phyloP scores from a whole-genome alignment of 176 grass and related monocot species.

The Oryza meridionalis region DNA sequence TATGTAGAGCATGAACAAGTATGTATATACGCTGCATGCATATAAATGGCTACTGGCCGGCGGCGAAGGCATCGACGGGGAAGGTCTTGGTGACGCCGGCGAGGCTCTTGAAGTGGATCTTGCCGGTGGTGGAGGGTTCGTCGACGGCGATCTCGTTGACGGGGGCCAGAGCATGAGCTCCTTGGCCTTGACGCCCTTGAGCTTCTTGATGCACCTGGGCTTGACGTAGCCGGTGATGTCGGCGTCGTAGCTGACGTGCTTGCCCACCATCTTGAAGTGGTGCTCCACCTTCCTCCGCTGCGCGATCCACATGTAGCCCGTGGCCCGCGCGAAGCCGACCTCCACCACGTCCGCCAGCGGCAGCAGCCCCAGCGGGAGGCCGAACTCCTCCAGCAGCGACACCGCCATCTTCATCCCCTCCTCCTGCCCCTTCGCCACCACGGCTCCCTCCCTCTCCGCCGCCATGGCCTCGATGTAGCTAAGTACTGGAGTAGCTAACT shows the following conservation, averaged over 20 bases:
- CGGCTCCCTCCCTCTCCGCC: constrained; percentile 49
- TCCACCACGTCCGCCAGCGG: neutral
- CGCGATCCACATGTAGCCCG: constrained; percentile 56
- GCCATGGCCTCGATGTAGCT: constrained; percentile 22
- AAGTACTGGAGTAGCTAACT: too few relatives aligned
- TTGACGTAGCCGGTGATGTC: constrained; percentile 62
- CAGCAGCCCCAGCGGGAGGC: neutral
- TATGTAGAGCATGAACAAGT: too few relatives aligned
- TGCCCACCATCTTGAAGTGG: constrained; percentile 64
- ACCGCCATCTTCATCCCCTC: constrained; percentile 44
- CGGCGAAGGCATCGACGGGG: constrained; percentile 70
- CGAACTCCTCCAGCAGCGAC: neutral
- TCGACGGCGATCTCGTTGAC: constrained; percentile 76
- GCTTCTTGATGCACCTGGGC: constrained; percentile 66
- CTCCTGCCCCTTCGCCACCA: constrained; percentile 64
- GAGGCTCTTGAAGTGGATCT: constrained; percentile 86
- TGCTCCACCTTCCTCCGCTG: constrained; percentile 74
- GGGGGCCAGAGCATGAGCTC: constrained; percentile 85
- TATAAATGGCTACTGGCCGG: constrained; percentile 52
- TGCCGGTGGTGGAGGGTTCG: constrained; percentile 60
- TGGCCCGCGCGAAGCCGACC: neutral
- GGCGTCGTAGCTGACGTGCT: constrained; percentile 67
- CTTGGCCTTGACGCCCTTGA: constrained; percentile 82
- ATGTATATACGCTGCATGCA: too few relatives aligned
- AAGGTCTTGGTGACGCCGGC: constrained; percentile 87